Conservation (phyloP, 2,329 filamentous ascomycete species). For the Thermothelomyces thermophilus region DNA sequence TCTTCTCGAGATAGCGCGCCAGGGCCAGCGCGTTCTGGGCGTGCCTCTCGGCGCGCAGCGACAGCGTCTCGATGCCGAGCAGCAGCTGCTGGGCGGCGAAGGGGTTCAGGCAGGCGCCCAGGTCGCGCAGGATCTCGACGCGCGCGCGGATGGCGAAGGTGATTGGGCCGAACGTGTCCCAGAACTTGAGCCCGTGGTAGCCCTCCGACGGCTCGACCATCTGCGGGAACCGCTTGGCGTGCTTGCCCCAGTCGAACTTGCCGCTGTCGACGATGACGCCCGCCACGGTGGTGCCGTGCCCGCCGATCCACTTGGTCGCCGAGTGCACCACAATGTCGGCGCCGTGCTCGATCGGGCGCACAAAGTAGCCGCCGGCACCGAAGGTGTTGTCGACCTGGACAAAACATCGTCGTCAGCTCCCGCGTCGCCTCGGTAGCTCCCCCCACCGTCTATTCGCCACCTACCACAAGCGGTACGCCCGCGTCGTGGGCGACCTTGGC, state of each 20-base stretch:
- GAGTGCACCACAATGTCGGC: slow-evolving; percentile 93
- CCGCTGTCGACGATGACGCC: slow-evolving; percentile 82
- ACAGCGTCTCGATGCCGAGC: slow-evolving; percentile 83
- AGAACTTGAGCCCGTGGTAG: slow-evolving; percentile 92
- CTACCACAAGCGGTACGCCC: slow-evolving; percentile 58
- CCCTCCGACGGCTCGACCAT: slow-evolving; percentile 83
- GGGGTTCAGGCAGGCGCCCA: slow-evolving; percentile 77
- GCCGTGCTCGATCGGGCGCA: slow-evolving; percentile 79
- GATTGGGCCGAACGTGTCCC: slow-evolving; percentile 79
- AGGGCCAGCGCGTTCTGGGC: slow-evolving; percentile 75
- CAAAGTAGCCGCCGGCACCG: slow-evolving; percentile 84
- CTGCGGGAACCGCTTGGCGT: slow-evolving; percentile 81
- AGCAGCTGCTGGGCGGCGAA: slow-evolving; percentile 91
- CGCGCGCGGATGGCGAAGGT: slow-evolving; percentile 79
- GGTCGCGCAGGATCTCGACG: slow-evolving; percentile 83
- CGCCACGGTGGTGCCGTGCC: slow-evolving; percentile 86
- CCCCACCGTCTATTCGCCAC: slow-evolving; percentile 25
- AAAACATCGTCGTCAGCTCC: too few species aligned
- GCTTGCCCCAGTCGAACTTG: slow-evolving; percentile 88
- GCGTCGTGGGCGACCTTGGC: slow-evolving; percentile 66
- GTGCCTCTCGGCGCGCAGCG: slow-evolving; percentile 77
- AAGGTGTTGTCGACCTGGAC: slow-evolving; percentile 91
- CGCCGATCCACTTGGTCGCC: slow-evolving; percentile 95
- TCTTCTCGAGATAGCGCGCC: slow-evolving; percentile 76
- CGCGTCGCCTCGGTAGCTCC: too few species aligned